Conservation (phyloP, 2,329 filamentous ascomycete genomes). For the Keithomyces neogunnii region DNA sequence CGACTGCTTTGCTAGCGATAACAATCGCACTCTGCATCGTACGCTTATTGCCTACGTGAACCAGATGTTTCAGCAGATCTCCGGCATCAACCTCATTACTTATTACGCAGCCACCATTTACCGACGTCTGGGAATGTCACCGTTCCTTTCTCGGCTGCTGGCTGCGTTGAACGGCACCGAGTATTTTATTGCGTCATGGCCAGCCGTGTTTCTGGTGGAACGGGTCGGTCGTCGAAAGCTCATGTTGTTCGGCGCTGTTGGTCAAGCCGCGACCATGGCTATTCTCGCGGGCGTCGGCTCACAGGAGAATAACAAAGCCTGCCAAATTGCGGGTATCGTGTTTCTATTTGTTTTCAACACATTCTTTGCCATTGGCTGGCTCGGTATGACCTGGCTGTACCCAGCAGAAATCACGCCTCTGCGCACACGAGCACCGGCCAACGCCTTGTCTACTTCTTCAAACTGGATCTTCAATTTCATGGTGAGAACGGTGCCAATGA, state of each 20-base stretch:
- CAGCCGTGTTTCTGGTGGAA: conserved; percentile 53
- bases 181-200: conserved; percentile 56
- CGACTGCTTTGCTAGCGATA: conserved; percentile 48
- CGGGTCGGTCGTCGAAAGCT: conserved; percentile 59
- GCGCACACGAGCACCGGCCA: conserved; percentile 55
- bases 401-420: conserved; percentile 60
- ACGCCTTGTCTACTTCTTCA: conserved; percentile 43
- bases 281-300: conserved; percentile 50
- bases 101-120: conserved; percentile 57
- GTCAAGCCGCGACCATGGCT: conserved; percentile 57
- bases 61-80: conserved; percentile 59
- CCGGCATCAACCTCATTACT: conserved; percentile 54
- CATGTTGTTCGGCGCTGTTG: conserved; percentile 61
- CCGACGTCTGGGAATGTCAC: conserved; percentile 41
- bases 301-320: conserved; percentile 36
- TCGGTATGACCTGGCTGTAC: conserved; percentile 55
- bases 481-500: conserved; percentile 16
- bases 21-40: conserved; percentile 49
- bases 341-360: conserved; percentile 57
- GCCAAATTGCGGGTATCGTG: conserved; percentile 52
- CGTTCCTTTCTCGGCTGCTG: conserved; percentile 48
- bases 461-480: conserved; percentile 59
- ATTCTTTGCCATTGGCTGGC: conserved; percentile 52
- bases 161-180: conserved; percentile 36
- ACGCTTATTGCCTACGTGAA: conserved; percentile 53